Evolutionary conservation across 331 rosid genomes (phyloP).

Genomic region (Quercus phellos): DNA sequence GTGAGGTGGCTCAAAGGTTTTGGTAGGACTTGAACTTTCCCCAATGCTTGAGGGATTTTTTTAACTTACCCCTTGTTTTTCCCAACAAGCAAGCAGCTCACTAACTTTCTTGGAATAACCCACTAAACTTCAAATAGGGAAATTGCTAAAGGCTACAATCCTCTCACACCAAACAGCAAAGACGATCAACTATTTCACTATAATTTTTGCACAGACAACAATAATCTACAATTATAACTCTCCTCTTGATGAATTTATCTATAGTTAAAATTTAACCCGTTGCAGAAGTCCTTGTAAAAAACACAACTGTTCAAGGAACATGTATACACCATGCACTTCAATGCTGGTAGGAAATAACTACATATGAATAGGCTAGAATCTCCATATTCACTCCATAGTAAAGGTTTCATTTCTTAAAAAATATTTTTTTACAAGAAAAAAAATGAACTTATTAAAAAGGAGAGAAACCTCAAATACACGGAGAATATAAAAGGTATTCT

Average conservation of each 20-base stretch:
- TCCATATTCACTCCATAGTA: not conserved
- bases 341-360: not conserved
- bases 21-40: too few species aligned
- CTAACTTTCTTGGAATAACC: not conserved
- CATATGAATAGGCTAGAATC: not conserved
- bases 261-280: not conserved
- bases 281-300: not conserved
- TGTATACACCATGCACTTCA: not conserved
- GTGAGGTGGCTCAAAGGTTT: too few species aligned
- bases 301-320: not conserved
- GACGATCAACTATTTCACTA: not conserved
- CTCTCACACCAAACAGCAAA: not conserved
- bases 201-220: not conserved
- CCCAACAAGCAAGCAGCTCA: not conserved
- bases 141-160: not conserved
- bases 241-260: not conserved
- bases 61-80: too few species aligned
- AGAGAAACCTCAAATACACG: too few species aligned
- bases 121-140: not conserved
- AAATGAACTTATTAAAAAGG: too few species aligned
- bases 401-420: not conserved
- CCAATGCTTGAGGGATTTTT: too few species aligned
- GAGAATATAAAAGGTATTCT: too few species aligned
- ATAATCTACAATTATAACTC: not conserved
- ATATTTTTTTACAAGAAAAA: too few species aligned